Evolutionary conservation across 2,329 filamentous ascomycete species (phyloP).

Genomic region (Trichoderma guizhouense): DNA sequence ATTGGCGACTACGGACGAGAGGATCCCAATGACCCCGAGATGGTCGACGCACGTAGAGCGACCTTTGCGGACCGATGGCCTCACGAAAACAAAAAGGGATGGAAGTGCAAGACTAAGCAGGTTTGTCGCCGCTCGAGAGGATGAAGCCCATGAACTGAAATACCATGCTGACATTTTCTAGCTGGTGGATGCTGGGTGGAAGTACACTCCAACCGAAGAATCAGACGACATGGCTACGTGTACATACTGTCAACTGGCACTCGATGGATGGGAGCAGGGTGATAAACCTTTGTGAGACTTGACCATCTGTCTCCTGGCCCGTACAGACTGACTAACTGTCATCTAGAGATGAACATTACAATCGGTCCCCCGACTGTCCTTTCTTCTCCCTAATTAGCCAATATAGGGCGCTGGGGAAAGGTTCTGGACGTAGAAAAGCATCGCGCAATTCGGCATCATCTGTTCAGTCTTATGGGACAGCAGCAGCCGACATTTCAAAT

Average conservation of each 20-base stretch:
- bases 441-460: conserved; percentile 65
- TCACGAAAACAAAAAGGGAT: conserved; percentile 81
- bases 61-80: conserved; percentile 89
- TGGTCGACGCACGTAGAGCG: conserved; percentile 72
- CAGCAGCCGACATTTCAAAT: conserved; percentile 48
- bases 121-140: conserved; percentile 41
- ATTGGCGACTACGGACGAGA: conserved; percentile 62
- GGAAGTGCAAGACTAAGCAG: conserved; percentile 87
- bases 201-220: conserved; percentile 79
- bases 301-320: neutral
- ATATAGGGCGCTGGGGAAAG: conserved; percentile 53
- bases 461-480: conserved; percentile 53
- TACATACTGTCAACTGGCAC: conserved; percentile 80
- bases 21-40: conserved; percentile 68
- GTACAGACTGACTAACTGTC: neutral
- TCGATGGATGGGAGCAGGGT: conserved; percentile 91
- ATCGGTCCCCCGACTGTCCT: conserved; percentile 71
- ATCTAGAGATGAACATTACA: conserved; percentile 76
- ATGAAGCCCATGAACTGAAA: neutral
- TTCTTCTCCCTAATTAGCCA: conserved; percentile 72
- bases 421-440: conserved; percentile 50
- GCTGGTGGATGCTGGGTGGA: conserved; percentile 92
- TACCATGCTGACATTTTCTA: conserved; percentile 34
- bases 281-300: conserved; percentile 77
- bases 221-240: conserved; percentile 89